phyloP scores from a whole-genome alignment of 768 basidiomycete genomes.

The Trametes cubensis region DNA sequence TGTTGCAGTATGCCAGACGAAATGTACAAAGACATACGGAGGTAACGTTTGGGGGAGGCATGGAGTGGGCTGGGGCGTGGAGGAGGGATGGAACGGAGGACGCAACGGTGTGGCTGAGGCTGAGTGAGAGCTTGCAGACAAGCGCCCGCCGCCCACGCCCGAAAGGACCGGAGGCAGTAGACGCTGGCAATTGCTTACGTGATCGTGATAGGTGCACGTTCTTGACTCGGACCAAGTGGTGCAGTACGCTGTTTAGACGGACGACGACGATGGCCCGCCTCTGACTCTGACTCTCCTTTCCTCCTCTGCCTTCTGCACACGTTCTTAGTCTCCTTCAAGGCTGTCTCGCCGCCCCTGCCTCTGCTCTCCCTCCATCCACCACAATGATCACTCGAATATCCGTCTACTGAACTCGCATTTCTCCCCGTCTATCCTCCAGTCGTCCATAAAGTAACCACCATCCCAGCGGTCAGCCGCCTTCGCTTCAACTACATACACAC shows the following conservation, averaged over 20 bases:
- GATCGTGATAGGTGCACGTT: neutral
- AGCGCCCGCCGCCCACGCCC: neutral
- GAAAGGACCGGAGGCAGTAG: neutral
- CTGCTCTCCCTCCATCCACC: constrained; percentile 9
- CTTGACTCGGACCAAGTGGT: neutral
- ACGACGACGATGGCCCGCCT: neutral
- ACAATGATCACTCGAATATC: constrained; percentile 65
- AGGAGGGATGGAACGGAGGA: neutral
- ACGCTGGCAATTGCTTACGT: neutral
- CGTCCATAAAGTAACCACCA: constrained; percentile 19
- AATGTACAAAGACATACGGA: constrained; percentile 2
- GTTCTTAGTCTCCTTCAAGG: neutral
- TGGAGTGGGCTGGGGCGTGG: constrained; percentile 4
- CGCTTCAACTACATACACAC: neutral
- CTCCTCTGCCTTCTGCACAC: neutral
- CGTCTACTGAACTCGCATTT: constrained; percentile 23
- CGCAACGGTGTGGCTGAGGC: neutral
- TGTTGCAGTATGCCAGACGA: neutral
- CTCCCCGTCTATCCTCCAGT: constrained; percentile 15
- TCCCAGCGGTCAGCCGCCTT: neutral
- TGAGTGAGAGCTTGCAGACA: neutral
- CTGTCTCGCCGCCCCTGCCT: constrained; percentile 3
- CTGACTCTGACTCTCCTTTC: neutral
- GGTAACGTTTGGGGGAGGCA: constrained; percentile 22
- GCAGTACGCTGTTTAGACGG: neutral